Base-by-base conservation (phyloP, 2,329 filamentous ascomycete species). In the Sarocladium kiliense region DNA sequence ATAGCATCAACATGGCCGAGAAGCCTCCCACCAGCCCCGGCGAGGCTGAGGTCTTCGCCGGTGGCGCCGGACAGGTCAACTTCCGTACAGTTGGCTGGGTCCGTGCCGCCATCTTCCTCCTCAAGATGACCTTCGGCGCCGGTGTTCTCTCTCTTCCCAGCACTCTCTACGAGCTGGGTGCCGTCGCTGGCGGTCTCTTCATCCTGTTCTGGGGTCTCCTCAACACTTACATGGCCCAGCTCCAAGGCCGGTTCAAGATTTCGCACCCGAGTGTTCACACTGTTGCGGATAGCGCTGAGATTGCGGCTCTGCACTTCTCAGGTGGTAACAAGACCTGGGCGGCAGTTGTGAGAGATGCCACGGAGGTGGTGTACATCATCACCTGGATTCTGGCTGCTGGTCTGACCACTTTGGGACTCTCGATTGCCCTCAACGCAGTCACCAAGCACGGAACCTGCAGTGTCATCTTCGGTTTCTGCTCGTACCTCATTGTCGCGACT, bases 51-150 rank as follows among this genome's bases (percentile, higher is more conserved):
- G 47, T 51, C 47, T 51, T 51, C 30, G 47, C 47, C 18, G 18
- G 7, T 23, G 47, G 47, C 27, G 3, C 47, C 27, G 47, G 47
- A 23, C 23, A 51, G 23, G 47, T 51, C 27, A 51, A 51, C 47
- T 51, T 51, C 30, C 47, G 47, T n/a, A 51, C 47, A 3, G 36
- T 41, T 34, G 50, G 50, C 32, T 53, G 50, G 50, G 21, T 53
- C 34, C 50, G 50, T 34, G 50, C 50, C 16, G 21, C 32, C 19
- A 53, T 53, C 36, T 53, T 53, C 50, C 50, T 53, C 25, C 32
- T 53, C 50, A 53, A 53, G 50, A 53, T 53, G 50, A 53, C 50
- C 34, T 53, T 53, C 18, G 50, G 50, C 21, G 50, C 50, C 7
- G 50, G 50, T 19, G 50, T 53, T 12, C 50, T 53, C 21, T 53